Evolutionary conservation across 352 stramenopile species (phyloP).

Genomic region (Globisporangium viniferum): DNA sequence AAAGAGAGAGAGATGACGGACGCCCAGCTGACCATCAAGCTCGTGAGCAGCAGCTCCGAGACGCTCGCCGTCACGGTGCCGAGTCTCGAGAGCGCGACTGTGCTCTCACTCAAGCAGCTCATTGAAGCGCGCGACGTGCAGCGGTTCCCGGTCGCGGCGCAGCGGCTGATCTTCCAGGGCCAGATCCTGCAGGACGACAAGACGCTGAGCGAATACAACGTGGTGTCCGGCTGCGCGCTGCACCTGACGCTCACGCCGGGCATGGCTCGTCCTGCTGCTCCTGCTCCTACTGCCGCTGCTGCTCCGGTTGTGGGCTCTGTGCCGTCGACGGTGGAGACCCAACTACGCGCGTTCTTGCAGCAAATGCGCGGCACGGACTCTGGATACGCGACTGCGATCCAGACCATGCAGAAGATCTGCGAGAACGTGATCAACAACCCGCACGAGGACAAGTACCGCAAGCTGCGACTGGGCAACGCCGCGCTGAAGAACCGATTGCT

Average conservation of each 20-base stretch:
- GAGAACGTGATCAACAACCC: slow-evolving; percentile 74
- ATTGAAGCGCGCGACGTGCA: slow-evolving; percentile 52
- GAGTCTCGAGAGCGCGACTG: slow-evolving; percentile 40
- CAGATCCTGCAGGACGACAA: slow-evolving; percentile 81
- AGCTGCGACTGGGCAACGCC: slow-evolving; percentile 65
- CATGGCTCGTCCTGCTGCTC: slow-evolving; percentile 18
- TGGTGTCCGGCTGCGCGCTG: slow-evolving; percentile 56
- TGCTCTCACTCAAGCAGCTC: slow-evolving; percentile 61
- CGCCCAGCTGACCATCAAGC: slow-evolving; percentile 61
- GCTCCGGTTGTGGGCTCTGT: background rate
- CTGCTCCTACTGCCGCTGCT: slow-evolving; percentile 8
- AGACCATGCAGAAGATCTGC: slow-evolving; percentile 81
- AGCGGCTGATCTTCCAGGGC: slow-evolving; percentile 86
- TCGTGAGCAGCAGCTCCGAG: slow-evolving; percentile 65
- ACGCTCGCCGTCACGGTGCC: slow-evolving; percentile 41
- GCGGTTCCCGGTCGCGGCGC: slow-evolving; percentile 60
- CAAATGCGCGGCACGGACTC: slow-evolving; percentile 49
- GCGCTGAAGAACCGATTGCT: slow-evolving; percentile 64
- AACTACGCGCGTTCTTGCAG: slow-evolving; percentile 50
- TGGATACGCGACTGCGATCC: slow-evolving; percentile 43
- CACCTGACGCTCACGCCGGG: slow-evolving; percentile 63
- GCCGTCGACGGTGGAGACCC: slow-evolving; percentile 11
- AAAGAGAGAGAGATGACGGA: slow-evolving; percentile 2
- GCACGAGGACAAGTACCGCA: slow-evolving; percentile 76
- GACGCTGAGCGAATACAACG: slow-evolving; percentile 59